Evolutionary conservation across 163 green algal genomes (phyloP).

Genomic region (Prototheca wickerhamii): DNA sequence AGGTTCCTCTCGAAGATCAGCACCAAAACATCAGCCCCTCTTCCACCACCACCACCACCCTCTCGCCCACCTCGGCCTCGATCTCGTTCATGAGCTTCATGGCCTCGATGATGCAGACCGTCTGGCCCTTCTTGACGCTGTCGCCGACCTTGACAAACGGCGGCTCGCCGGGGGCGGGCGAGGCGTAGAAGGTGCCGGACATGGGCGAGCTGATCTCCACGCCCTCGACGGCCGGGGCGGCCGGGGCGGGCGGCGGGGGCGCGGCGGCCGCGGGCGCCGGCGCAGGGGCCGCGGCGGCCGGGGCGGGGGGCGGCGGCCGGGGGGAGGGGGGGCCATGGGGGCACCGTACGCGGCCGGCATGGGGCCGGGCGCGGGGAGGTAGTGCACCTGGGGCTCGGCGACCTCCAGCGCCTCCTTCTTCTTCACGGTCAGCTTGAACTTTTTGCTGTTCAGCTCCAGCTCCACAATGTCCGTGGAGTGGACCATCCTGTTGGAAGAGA

Average conservation of each 20-base stretch:
- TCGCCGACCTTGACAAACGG: conserved; percentile 80
- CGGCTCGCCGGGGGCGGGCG: conserved; percentile 73
- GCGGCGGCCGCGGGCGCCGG: conserved; percentile 17
- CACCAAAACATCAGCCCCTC: neutral
- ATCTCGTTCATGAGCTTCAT: conserved; percentile 80
- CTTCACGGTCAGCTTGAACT: conserved; percentile 72
- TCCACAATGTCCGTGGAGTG: conserved; percentile 85
- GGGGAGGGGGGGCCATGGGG: conserved; percentile 4
- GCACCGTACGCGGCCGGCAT: conserved; percentile 2
- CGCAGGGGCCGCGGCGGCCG: conserved; percentile 12
- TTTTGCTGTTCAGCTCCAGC: conserved; percentile 80
- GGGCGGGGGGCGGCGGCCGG: conserved; percentile 5
- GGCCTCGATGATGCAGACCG: conserved; percentile 87
- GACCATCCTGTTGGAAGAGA: no score
- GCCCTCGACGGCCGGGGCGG: conserved; percentile 21
- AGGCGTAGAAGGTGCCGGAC: conserved; percentile 65
- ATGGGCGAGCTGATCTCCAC: conserved; percentile 53
- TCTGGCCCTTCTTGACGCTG: conserved; percentile 84
- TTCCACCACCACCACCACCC: neutral
- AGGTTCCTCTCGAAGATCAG: no score
- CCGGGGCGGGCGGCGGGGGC: conserved; percentile 19
- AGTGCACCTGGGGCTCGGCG: conserved; percentile 34
- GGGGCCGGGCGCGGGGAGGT: conserved; percentile 17
- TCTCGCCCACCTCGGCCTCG: neutral
- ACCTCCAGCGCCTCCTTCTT: conserved; percentile 79